Percentiles rank a stretch among this genome's conserved stretches.
Evolutionary conservation across 495 filamentous ascomycete species (phyloP).

Genomic region (Neurospora sp.): DNA sequence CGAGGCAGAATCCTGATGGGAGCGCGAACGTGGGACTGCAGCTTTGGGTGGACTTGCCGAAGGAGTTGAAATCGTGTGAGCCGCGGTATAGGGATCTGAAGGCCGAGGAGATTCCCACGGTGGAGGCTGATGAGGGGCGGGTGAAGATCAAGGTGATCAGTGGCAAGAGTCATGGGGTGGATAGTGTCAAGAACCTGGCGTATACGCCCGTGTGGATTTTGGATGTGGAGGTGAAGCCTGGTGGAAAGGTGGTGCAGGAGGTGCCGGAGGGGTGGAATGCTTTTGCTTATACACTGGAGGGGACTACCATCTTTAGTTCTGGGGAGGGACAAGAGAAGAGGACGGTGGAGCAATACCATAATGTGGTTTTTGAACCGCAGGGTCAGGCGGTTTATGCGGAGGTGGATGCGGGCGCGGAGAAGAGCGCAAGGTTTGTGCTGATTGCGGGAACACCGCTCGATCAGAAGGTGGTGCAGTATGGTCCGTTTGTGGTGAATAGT

Average conservation of each 20-base stretch:
- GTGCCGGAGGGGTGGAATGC: conserved; percentile 82
- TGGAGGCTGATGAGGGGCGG: conserved; percentile 55
- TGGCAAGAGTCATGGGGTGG: conserved; percentile 71
- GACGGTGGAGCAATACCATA: conserved; percentile 64
- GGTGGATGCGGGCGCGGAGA: conserved; percentile 58
- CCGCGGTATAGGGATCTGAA: conserved; percentile 82
- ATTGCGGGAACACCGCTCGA: conserved; percentile 80
- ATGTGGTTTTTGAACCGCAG: conserved; percentile 75
- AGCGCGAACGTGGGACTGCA: conserved; percentile 79
- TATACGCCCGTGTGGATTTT: conserved; percentile 94
- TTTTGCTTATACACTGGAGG: conserved; percentile 75
- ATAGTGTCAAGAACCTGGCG: conserved; percentile 77
- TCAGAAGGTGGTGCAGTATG: conserved; percentile 92
- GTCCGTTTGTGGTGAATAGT: conserved; percentile 79
- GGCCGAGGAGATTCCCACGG: conserved; percentile 65
- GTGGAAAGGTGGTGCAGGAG: conserved; percentile 60
- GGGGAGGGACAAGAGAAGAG: conserved; percentile 47
- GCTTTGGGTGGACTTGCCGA: conserved; percentile 87
- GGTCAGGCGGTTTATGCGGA: conserved; percentile 64
- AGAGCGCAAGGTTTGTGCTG: conserved; percentile 57
- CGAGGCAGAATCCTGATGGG: conserved; percentile 66
- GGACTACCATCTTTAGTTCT: conserved; percentile 48
- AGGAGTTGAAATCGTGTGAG: conserved; percentile 74
- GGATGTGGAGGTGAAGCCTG: conserved; percentile 74
- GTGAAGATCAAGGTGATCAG: conserved; percentile 84